phyloP scores from a whole-genome alignment of 305 asterid genomes.

The Nicotiana rustica region DNA sequence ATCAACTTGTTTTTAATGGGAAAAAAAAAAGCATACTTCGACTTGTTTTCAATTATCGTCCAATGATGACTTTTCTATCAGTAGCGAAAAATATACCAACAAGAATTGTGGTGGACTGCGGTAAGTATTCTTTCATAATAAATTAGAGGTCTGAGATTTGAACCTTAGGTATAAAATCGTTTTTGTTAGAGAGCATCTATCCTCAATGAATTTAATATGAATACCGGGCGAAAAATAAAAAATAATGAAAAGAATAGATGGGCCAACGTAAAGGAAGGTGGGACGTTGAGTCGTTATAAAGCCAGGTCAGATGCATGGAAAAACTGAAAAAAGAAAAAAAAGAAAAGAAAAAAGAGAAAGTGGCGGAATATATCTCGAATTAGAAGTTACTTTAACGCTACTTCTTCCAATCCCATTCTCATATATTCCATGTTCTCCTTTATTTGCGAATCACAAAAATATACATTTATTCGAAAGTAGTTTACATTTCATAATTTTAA shows the following conservation, averaged over 20 bases:
- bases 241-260: background rate
- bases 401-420: slow-evolving; percentile 12
- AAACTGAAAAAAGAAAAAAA: background rate
- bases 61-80: background rate
- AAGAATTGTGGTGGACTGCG: too few species aligned
- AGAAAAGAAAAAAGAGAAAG: background rate
- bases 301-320: slow-evolving; percentile 17
- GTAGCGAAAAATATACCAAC: background rate
- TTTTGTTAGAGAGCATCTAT: too few species aligned
- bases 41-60: background rate
- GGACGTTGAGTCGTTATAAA: slow-evolving; percentile 1
- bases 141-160: too few species aligned
- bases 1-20: too few species aligned
- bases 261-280: background rate
- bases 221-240: accelerated
- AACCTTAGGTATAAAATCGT: too few species aligned
- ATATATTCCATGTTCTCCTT: background rate
- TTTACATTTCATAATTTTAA: too few species aligned
- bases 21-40: background rate
- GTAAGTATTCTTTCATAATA: too few species aligned
- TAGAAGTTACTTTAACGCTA: background rate
- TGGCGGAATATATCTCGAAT: background rate
- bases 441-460: background rate
- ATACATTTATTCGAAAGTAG: too few species aligned
- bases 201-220: too few species aligned